Evolutionary conservation across 768 basidiomycete species (phyloP).

Genomic region (Tylopilus vinaceipallidus): DNA sequence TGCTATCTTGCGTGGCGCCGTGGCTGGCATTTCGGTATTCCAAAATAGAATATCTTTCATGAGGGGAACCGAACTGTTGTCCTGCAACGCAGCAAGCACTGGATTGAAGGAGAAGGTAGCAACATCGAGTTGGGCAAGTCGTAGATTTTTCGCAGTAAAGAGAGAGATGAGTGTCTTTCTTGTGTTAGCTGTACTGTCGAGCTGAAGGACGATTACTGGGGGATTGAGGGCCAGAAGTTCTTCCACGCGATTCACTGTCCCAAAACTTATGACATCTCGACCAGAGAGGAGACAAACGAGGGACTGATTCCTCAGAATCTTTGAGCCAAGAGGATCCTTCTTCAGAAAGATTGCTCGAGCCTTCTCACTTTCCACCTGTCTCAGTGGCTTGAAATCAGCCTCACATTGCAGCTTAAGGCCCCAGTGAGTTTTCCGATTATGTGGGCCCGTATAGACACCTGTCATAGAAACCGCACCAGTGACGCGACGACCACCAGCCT

Average conservation of each 20-base stretch:
- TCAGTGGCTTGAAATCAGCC: constrained; percentile 36
- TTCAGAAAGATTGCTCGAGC: constrained; percentile 36
- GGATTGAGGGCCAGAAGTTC: constrained; percentile 44
- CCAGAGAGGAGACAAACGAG: constrained; percentile 50
- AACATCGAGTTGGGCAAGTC: constrained; percentile 55
- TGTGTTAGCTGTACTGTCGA: constrained; percentile 43
- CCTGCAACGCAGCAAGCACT: constrained; percentile 54
- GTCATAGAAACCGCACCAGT: constrained; percentile 36
- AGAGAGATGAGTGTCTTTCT: constrained; percentile 39
- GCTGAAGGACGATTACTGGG: constrained; percentile 52
- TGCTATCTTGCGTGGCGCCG: not conserved
- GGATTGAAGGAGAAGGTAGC: constrained; percentile 63
- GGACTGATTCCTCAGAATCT: constrained; percentile 52
- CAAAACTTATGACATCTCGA: constrained; percentile 49
- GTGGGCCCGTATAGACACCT: constrained; percentile 35
- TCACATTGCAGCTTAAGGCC: constrained; percentile 38
- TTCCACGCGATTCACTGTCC: constrained; percentile 54
- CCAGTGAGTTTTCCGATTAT: constrained; percentile 34
- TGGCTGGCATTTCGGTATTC: constrained; percentile 28
- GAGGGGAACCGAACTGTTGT: constrained; percentile 43
- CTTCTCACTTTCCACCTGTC: constrained; percentile 19
- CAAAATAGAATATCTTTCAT: constrained; percentile 52
- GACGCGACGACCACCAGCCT: constrained; percentile 32
- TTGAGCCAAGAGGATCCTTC: constrained; percentile 29
- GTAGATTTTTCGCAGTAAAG: constrained; percentile 31